Base-by-base conservation (phyloP, 1,139 yeast species). In the Blastobotrys malaysiensis region DNA sequence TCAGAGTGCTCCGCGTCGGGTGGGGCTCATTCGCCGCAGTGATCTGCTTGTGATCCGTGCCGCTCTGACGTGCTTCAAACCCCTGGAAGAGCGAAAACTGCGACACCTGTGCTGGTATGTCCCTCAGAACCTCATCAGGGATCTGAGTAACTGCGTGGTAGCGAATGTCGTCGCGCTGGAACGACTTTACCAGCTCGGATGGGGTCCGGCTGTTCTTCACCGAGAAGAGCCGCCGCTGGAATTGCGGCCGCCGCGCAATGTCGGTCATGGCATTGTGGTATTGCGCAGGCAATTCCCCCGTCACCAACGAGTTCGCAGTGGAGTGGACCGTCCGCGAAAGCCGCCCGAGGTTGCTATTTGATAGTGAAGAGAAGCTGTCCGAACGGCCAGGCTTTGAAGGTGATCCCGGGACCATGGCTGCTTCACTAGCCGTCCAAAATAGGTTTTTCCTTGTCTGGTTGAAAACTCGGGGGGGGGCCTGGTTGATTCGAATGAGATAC, bases 21-120 rank as follows among this genome's bases (percentile, higher is more conserved):
- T 64, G 27, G 57, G 49, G 53, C 59, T 62, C 43, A 63, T 63
- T 31, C 20, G 52, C 27, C 21, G 55, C 48, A 44, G 50, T 24
- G 68, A 39, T 77, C 24, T 43, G 48, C 43, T 49, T 39, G 11
- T 47, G 50, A 7, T 51, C 46, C 16, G 50, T 55, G 3, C 27
- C 50, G 4, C 50, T 14, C 46, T 46, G 45, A 0, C 80, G 74
- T 0, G 88, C 88, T 59, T 75, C 77, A 63, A 84, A 85, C 0
- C 89, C 90, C 65, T 85, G 88, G 61, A 79, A 83, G 18, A 85
- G 69, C 1, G 88, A 80, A 63, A 75, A 81, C 46, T 61, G 55
- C 43, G 65, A 60, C 26, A 63, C 63, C 46, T 59, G 62, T 4
- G 67, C 70, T 1, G 85, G 84, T 9, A 83, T 68, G 51, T 81